phyloP scores from a whole-genome alignment of 164 flowering plant genomes.

The Piper betle region DNA sequence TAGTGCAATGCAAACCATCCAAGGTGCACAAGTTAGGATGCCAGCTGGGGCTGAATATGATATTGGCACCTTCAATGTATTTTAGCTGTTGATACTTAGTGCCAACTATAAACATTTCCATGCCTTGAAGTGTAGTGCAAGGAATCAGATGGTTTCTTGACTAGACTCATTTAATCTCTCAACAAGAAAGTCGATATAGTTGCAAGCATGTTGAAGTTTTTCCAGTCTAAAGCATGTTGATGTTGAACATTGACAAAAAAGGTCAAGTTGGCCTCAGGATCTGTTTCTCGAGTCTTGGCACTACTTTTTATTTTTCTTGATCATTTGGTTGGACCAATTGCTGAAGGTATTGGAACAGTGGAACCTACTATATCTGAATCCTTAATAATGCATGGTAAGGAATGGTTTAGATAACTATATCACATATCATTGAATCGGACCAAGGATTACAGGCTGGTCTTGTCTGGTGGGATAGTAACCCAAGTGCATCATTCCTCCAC shows the following conservation, averaged over 20 bases:
- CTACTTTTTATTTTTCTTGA: too few species aligned
- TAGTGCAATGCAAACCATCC: too few species aligned
- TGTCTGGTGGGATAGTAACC: not conserved
- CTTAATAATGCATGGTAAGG: not conserved
- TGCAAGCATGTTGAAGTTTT: too few species aligned
- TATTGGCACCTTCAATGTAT: too few species aligned
- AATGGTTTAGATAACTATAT: not conserved
- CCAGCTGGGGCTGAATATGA: too few species aligned
- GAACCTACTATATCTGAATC: not conserved
- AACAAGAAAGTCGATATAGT: too few species aligned
- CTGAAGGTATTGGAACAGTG: not conserved
- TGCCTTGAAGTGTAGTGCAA: not conserved
- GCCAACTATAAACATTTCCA: too few species aligned
- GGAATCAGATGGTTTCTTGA: not conserved
- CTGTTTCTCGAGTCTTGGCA: not conserved
- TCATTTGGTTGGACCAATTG: too few species aligned
- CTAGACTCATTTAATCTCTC: not conserved
- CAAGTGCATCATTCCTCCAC: not conserved
- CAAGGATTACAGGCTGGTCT: not conserved
- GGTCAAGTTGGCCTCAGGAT: not conserved
- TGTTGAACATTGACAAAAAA: not conserved
- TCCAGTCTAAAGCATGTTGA: not conserved
- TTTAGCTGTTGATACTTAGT: too few species aligned
- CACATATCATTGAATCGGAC: not conserved
- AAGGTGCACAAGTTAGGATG: too few species aligned